Percentiles rank a stretch among this genome's conserved stretches.
These are phyloP conservation scores for Discostella stelligeroides DNA, from an alignment of 108 stramenopile genomes.

Conservation along the genomic window DNA sequence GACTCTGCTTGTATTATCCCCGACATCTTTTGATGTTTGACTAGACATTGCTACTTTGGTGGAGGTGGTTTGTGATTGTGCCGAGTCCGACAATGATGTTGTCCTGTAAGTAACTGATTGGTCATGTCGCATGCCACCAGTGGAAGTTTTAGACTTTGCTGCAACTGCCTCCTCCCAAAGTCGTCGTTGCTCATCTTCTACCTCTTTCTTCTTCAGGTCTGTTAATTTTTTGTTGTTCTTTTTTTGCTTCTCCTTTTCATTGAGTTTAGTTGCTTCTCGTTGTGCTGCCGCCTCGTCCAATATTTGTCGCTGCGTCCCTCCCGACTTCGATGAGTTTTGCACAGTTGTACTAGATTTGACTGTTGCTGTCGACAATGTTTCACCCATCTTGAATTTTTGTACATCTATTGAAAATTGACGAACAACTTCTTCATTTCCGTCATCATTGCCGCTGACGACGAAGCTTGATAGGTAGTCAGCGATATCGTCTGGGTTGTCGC, in stretches of 20 bases:
- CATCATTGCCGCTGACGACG: slow-evolving; percentile 6
- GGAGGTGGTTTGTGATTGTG: not conserved
- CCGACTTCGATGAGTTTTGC: no score
- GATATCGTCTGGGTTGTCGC: slow-evolving; percentile 34
- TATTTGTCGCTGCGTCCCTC: slow-evolving; percentile 5
- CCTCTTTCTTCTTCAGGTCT: slow-evolving; percentile 8
- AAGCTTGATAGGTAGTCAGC: slow-evolving; percentile 35
- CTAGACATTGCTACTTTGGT: no score
- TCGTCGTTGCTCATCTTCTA: slow-evolving; percentile 5
- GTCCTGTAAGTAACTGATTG: not conserved
- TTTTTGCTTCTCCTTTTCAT: slow-evolving; percentile 29
- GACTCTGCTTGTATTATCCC: not conserved
- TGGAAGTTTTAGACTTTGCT: not conserved
- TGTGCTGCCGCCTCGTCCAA: slow-evolving; percentile 31
- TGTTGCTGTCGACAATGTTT: not conserved
- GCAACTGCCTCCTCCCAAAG: slow-evolving; percentile 1
- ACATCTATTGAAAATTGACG: slow-evolving; percentile 19
- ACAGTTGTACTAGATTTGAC: no score
- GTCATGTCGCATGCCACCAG: not conserved
- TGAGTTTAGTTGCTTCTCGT: slow-evolving; percentile 21
- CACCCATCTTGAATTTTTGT: not conserved
- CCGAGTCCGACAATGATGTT: not conserved
- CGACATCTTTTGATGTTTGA: not conserved
- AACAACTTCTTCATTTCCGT: not conserved
- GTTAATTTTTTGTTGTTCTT: slow-evolving; percentile 19